Evolutionary conservation across 106 monocot species (phyloP).

Genomic region (Cymbidium sinense): DNA sequence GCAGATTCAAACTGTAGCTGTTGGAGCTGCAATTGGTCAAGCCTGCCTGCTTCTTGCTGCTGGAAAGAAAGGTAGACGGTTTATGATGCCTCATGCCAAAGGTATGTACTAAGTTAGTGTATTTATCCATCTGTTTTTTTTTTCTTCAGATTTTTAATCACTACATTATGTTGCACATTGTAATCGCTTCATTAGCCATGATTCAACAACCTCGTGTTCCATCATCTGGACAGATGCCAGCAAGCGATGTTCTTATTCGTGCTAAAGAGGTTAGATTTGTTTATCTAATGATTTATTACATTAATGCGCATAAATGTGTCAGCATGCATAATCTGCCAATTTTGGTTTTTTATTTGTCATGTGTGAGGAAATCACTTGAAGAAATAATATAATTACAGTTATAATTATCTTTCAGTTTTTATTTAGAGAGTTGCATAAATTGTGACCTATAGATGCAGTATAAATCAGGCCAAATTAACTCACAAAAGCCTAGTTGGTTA

Average conservation of each 20-base stretch:
- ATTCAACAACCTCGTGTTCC: constrained; percentile 98
- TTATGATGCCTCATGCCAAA: constrained; percentile 95
- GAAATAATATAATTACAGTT: neutral
- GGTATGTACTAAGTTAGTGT: constrained; percentile 31
- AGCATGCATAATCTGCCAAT: neutral
- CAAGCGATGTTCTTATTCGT: constrained; percentile 92
- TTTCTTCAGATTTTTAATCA: neutral
- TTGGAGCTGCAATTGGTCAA: constrained; percentile 89
- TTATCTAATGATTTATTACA: neutral
- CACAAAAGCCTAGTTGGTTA: no score
- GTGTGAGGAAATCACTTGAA: neutral
- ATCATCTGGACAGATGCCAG: constrained; percentile 86
- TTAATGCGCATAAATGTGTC: neutral
- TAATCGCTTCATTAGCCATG: constrained; percentile 49
- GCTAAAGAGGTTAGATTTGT: constrained; percentile 75
- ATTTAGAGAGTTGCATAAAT: neutral
- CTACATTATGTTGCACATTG: constrained; percentile 1
- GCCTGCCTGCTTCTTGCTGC: constrained; percentile 91
- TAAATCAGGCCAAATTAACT: no score
- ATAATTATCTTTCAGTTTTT: neutral
- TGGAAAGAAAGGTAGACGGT: constrained; percentile 91
- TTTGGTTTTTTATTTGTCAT: neutral
- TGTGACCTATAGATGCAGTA: neutral
- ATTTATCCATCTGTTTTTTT: neutral
- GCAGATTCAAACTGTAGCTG: constrained; percentile 83